Percentiles rank a stretch among this genome's conserved stretches.
Evolutionary conservation across 495 filamentous ascomycete genomes (phyloP).

Genomic region (Aeminium ludgeri): DNA sequence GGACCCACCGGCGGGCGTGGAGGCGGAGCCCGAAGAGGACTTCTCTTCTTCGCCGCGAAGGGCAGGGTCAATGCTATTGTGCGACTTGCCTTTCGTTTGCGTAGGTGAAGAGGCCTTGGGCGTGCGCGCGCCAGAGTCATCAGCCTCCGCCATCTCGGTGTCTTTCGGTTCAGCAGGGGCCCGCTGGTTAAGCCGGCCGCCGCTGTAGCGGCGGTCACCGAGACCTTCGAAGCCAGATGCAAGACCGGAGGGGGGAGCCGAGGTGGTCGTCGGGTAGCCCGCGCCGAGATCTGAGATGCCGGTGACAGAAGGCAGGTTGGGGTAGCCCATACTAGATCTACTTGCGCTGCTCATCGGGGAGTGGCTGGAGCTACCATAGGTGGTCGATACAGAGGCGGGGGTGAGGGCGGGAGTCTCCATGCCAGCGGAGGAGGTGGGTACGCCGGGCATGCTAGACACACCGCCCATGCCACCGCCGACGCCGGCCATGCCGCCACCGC

Average conservation of each 20-base stretch:
- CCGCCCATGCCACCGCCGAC: slow-evolving; percentile 41
- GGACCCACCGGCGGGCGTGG: slow-evolving; percentile 1
- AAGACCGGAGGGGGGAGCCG: slow-evolving; percentile 59
- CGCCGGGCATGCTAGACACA: slow-evolving; percentile 2
- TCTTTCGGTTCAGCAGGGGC: slow-evolving; percentile 9
- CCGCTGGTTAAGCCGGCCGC: slow-evolving; percentile 57
- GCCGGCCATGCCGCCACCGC: slow-evolving; percentile 27
- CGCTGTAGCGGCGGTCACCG: slow-evolving; percentile 69
- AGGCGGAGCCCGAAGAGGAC: slow-evolving; percentile 4
- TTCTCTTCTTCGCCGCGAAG: slow-evolving; percentile 13
- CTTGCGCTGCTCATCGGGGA: slow-evolving; percentile 57
- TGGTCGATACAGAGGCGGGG: slow-evolving; percentile 71
- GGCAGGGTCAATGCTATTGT: slow-evolving; percentile 16
- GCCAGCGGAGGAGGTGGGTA: slow-evolving; percentile 26
- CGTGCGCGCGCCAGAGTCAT: slow-evolving; percentile 8
- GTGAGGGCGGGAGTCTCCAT: slow-evolving; percentile 70
- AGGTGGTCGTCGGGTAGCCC: slow-evolving; percentile 46
- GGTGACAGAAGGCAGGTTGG: slow-evolving; percentile 60
- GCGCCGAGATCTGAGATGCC: slow-evolving; percentile 35
- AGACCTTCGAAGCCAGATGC: slow-evolving; percentile 52
- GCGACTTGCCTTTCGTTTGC: slow-evolving; percentile 5
- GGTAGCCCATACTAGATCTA: slow-evolving; percentile 43
- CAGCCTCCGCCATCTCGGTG: slow-evolving; percentile 10
- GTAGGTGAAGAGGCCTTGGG: slow-evolving; percentile 1
- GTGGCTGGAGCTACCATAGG: slow-evolving; percentile 62